Conservation (phyloP, 352 stramenopile species). For the Stramenopiles sp. region DNA sequence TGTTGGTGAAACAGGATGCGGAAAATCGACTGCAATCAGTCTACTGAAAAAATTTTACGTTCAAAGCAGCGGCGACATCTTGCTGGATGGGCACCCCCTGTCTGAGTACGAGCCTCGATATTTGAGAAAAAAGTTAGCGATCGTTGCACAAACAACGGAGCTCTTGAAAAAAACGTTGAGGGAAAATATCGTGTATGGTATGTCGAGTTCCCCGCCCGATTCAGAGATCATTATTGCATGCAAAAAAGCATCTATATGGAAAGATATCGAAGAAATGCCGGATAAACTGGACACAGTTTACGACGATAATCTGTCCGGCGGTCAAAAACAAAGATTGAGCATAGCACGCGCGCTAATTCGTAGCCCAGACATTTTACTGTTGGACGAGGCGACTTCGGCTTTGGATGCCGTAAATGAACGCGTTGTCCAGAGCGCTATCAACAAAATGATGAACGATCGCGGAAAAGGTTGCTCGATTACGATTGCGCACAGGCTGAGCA, state of each 20-base stretch:
- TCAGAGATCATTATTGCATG: not conserved
- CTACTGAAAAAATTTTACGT: constrained; percentile 49
- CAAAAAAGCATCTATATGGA: not conserved
- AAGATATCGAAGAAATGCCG: not conserved
- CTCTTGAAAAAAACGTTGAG: constrained; percentile 6
- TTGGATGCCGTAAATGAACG: not conserved
- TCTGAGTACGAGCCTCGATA: constrained; percentile 8
- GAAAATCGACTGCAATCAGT: not conserved
- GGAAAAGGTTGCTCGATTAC: constrained; percentile 50
- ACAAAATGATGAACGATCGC: too few relatives aligned
- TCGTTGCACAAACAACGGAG: constrained; percentile 12
- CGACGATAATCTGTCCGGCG: not conserved
- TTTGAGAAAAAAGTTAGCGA: not conserved
- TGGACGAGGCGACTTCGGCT: constrained; percentile 34
- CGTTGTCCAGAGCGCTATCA: not conserved
- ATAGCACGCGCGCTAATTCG: constrained; percentile 72
- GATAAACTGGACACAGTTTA: not conserved
- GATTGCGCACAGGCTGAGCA: constrained; percentile 74
- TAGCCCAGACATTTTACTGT: constrained; percentile 53
- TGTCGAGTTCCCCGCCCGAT: not conserved
- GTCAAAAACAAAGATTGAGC: constrained; percentile 41
- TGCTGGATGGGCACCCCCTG: constrained; percentile 27
- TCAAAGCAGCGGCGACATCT: constrained; percentile 27
- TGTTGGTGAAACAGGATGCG: not conserved
- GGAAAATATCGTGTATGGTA: not conserved